Percentiles rank a stretch among this genome's conserved stretches.
Evolutionary conservation across 2,329 filamentous ascomycete species (phyloP).

Genomic region (Fusarium sp.): DNA sequence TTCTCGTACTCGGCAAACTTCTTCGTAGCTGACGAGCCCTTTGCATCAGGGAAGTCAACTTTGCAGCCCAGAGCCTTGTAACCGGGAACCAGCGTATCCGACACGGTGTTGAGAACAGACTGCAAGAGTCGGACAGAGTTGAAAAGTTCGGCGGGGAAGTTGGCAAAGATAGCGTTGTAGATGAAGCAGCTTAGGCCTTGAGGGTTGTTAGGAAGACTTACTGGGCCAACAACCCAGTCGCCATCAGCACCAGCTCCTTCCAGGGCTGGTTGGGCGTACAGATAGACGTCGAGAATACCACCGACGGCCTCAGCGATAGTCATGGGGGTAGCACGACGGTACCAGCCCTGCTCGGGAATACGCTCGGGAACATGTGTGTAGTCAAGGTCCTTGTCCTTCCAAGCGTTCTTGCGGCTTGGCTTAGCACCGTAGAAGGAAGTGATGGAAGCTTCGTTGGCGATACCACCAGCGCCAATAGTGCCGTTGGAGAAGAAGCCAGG

Average conservation of each 20-base stretch:
- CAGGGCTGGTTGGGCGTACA: constrained; percentile 18
- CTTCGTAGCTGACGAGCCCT: constrained; percentile 13
- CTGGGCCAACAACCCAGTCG: constrained; percentile 16
- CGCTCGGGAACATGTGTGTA: constrained; percentile 29
- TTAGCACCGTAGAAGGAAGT: constrained; percentile 31
- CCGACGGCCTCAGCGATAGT: constrained; percentile 22
- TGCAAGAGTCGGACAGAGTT: constrained; percentile 14
- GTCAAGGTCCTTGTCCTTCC: constrained; percentile 22
- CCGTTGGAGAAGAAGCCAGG: constrained; percentile 35
- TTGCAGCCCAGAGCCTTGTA: constrained; percentile 26
- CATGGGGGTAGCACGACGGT: constrained; percentile 27
- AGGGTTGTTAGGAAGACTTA: constrained; percentile 4
- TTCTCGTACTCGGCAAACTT: constrained; percentile 19
- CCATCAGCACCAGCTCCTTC: constrained; percentile 23
- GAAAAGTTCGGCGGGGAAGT: constrained; percentile 23
- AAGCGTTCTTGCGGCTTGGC: constrained; percentile 13
- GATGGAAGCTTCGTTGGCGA: constrained; percentile 29
- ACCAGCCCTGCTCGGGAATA: constrained; percentile 29
- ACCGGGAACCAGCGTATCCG: constrained; percentile 4
- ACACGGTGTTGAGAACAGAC: constrained; percentile 13
- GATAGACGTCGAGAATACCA: constrained; percentile 24
- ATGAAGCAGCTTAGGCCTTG: constrained; percentile 23
- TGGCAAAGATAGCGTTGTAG: constrained; percentile 25
- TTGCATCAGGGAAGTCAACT: constrained; percentile 21
- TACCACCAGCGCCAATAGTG: constrained; percentile 22